Evolutionary conservation across 257 asterid genomes (phyloP), one percentile per base, ranked within the genome.

Genomic region (Nicotiana attenuata): DNA sequence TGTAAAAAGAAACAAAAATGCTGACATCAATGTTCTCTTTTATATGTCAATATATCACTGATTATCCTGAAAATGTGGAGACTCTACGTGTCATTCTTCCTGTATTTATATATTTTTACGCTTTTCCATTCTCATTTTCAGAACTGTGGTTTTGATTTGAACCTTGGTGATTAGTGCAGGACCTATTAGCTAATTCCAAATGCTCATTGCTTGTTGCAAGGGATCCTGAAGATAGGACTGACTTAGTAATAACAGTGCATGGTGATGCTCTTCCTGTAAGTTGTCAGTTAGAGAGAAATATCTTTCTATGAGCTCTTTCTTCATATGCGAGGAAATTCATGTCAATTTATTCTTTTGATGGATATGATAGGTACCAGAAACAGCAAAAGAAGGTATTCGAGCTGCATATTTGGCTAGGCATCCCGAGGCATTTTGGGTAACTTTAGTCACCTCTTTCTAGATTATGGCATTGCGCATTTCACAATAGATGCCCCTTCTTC

Each of bases 371-470:
- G 95, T 93, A 29, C 82, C 86, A 10, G 89, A 87, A 53, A 76
- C 80, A 31, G 97, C 92, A 8, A 84, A 61, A 87, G 98, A 91
- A 65, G 87, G 88, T 63, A 81, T 90, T 50, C 97, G 98, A 59
- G 28, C 93, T 80, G 94, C 92, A 52, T 96, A 94, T 90, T 85
- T 96, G 92, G 91, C 91, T 28, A 89, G 85, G 86, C 98, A 93
- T 82, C 98, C 99, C 65, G 88, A 89, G 87, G 99, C 99, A 79
- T 93, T 96, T 61, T 96, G 99, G 99, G 99, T 94, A 88, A 81
- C 65, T 38, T 64, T 50, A 56, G 47, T 38, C 10, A 20, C 24
- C 64, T 80, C 68, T 29, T 87, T 75, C 63, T 73, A 76, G 71
- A 59, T 22, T 17, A 22, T 63, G 76, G 56, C 50, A 35, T 85